phyloP scores from a whole-genome alignment of 148 eudicot genomes.

The Cornus controversa region DNA sequence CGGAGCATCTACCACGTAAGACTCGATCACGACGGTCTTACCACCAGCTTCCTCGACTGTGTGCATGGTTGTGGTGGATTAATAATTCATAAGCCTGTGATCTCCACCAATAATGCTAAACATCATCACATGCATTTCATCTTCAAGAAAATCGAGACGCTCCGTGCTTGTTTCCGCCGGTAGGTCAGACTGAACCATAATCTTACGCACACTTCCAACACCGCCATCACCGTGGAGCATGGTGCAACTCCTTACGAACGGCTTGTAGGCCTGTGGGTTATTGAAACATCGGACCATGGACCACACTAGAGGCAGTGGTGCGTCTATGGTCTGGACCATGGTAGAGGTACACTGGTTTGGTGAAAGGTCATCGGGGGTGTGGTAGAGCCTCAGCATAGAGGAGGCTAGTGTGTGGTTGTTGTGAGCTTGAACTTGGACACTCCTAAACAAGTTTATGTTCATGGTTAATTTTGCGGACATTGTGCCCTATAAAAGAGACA shows the following conservation, averaged over 20 bases:
- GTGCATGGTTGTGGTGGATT: slow-evolving; percentile 25
- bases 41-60: slow-evolving; percentile 15
- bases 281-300: slow-evolving; percentile 48
- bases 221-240: slow-evolving; percentile 12
- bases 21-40: slow-evolving; percentile 43
- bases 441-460: no score
- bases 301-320: slow-evolving; percentile 56
- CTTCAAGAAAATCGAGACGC: slow-evolving; percentile 42
- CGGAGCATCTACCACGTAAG: slow-evolving; percentile 48
- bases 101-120: slow-evolving; percentile 43
- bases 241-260: slow-evolving; percentile 28
- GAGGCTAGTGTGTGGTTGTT: neutral
- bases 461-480: no score
- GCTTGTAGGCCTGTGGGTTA: slow-evolving; percentile 50
- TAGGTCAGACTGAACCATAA: slow-evolving; percentile 28
- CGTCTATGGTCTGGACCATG: slow-evolving; percentile 40
- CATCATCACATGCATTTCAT: slow-evolving; percentile 26
- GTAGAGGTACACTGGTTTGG: slow-evolving; percentile 45
- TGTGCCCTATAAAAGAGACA: no score
- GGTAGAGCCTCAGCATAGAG: slow-evolving; percentile 26
- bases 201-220: slow-evolving; percentile 23
- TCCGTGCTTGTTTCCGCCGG: slow-evolving; percentile 41
- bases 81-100: slow-evolving; percentile 37
- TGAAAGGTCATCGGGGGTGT: slow-evolving; percentile 16
- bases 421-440: no score